Base-by-base conservation (phyloP, 768 basidiomycete genomes). In the Punctularia strigosozonata region DNA sequence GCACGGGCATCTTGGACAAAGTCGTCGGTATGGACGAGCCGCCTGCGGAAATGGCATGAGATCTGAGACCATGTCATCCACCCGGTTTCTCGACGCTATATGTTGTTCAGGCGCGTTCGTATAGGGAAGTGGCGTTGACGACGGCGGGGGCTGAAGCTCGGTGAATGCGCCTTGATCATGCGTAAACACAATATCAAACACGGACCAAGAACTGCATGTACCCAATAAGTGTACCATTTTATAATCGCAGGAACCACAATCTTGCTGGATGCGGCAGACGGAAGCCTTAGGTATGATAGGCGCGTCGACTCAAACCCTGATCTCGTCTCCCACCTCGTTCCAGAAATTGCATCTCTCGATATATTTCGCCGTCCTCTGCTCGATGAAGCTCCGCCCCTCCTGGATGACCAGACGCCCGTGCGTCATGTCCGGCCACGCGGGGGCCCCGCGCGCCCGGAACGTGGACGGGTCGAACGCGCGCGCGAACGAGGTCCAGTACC, bases 401-500 rank as follows among this genome's bases (percentile, higher is more conserved):
- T 42, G 54, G n/a, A 61, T 46, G 12, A 51, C 38, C 39, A 40
- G 26, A 6, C 38, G 42, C 19, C 17, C 31, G 35, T 54, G 40
- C 5, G 40, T 34, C 40, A 59, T 61, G 1, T 35, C 34, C 7
- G 43, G 41, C 60, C 60, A 62, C 12, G 35, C 21, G 3, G 57
- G 52, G 6, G 58, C 57, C 4, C 40, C 37, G 3, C 47, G n/a
- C 14, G 18, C 14, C 43, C 40, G 32, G 21, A 38, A 41, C 13
- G 37, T 38, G 8, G 52, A 47, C 2, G 53, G 53, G 25, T 49
- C 23, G 6, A 40, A 47, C 3, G 34, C 15, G 4, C 54, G 49
- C 3, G 50, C 55, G 43, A 67, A 66, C 1, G 64, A 65, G n/a
- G 65, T 64, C 66, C 66, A 69, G 42, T 60, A 66, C 4, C 53